Base-by-base conservation (phyloP, 2,329 filamentous ascomycete genomes). In the Neofusicoccum sp. region DNA sequence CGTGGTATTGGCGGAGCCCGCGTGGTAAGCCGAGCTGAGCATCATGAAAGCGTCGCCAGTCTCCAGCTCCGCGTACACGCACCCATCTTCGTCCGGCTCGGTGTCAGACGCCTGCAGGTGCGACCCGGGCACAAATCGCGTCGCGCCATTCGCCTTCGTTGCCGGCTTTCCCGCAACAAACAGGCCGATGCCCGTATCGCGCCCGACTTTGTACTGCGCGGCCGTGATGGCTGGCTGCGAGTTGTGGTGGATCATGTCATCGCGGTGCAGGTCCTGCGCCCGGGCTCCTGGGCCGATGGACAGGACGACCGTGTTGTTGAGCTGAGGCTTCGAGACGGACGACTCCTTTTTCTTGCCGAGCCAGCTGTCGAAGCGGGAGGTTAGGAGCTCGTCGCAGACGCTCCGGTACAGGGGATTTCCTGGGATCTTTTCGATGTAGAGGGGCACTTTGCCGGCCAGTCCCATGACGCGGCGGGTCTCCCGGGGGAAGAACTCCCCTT, bases 21-120 rank as follows among this genome's bases (percentile, higher is more conserved):
- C 75, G 45, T 77, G 74, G 57, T 71, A 75, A 12, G 65, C 64
- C 9, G 68, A 69, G 3, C 68, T 68, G 4, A 76, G 65, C 67
- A 76, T 74, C 3, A 76, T 70, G 60, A 76, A 73, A 0, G 67
- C 73, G 64, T 76, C 71, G 0, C 75, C 74, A 11, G 67, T 68
- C 16, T 68, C 63, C 64, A 77, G 65, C 41, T 72, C 71, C 1
- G 74, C 73, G 41, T 40, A 54, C 34, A 26, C 8, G 4, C 16
- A 16, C 4, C 12, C n/a, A 4, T 14, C 36, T 20, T 54, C 49
- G 20, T 54, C n/a, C 4, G 49, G 49, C 24, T 33, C 9, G 4
- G 3, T 24, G n/a, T 41, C 34, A 6, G 33, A 24, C 7, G 49
- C 49, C 33, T 41, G n/a, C 20, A 77, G 67, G 56, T 77, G 75